Percentiles rank a stretch among this genome's conserved stretches.
Evolutionary conservation across 371 early-diverging fungal genomes (phyloP).

Genomic region (Cokeromyces recurvatus): DNA sequence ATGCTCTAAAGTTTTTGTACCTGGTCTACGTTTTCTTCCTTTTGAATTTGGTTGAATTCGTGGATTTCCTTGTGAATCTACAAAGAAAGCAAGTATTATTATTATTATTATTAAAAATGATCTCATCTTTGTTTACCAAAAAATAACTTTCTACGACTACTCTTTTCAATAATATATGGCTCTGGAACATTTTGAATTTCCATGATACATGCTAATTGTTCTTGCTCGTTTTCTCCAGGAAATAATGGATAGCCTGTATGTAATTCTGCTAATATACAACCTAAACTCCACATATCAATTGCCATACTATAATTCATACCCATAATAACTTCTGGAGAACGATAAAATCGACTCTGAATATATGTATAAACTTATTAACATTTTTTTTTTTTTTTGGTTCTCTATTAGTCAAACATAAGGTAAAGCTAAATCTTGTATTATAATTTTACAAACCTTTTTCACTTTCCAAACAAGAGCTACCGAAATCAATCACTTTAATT

Average conservation of each 20-base stretch:
- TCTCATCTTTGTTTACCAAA: conserved; percentile 56
- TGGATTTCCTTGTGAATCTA: conserved; percentile 64
- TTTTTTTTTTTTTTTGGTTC: background rate
- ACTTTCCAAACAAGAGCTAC: conserved; percentile 74
- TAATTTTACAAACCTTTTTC: conserved; percentile 50
- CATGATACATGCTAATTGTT: conserved; percentile 91
- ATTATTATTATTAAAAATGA: conserved; percentile 39
- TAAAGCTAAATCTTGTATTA: no score
- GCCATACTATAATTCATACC: conserved; percentile 76
- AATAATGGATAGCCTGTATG: conserved; percentile 85
- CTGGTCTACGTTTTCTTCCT: conserved; percentile 80
- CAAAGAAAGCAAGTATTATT: conserved; percentile 13
- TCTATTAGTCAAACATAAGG: background rate
- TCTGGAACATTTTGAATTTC: conserved; percentile 83
- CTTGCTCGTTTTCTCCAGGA: conserved; percentile 94
- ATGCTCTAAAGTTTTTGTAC: conserved; percentile 64
- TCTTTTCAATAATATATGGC: conserved; percentile 66
- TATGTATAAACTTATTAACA: conserved; percentile 77
- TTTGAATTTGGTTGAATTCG: conserved; percentile 75
- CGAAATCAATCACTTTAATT: conserved; percentile 95
- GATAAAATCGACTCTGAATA: conserved; percentile 95
- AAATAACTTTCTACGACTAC: conserved; percentile 75
- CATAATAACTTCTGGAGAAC: conserved; percentile 94
- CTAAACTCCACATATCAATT: conserved; percentile 98
- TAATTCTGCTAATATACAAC: conserved; percentile 96